Evolutionary conservation across 2,329 filamentous ascomycete genomes (phyloP).

Genomic region (Colletotrichum sidae): DNA sequence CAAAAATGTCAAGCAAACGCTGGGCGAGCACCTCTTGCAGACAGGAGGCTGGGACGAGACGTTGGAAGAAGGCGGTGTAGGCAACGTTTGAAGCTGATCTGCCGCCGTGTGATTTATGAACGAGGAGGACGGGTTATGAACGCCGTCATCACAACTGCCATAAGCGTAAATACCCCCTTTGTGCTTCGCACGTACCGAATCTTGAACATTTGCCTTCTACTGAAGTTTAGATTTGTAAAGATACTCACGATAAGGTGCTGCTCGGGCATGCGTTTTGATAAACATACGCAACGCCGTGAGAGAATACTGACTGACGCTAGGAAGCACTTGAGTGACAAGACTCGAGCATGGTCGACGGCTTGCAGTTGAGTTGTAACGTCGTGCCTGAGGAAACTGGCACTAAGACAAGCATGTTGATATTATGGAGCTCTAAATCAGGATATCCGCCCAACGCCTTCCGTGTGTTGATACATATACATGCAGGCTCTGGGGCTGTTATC

Average conservation of each 20-base stretch:
- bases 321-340: too few relatives aligned
- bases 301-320: too few relatives aligned
- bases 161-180: slow-evolving; percentile 39
- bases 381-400: too few relatives aligned
- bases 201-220: slow-evolving; percentile 21
- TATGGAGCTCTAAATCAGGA: not conserved
- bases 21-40: slow-evolving; percentile 78
- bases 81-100: slow-evolving; percentile 51
- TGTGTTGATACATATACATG: slow-evolving; percentile 23
- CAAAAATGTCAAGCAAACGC: slow-evolving; percentile 77
- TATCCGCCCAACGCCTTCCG: slow-evolving; percentile 23
- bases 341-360: too few relatives aligned
- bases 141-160: slow-evolving; percentile 9
- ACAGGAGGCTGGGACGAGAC: slow-evolving; percentile 91
- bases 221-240: too few relatives aligned
- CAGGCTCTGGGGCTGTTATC: not conserved
- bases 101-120: not conserved
- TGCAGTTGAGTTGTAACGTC: too few relatives aligned
- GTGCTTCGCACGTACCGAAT: slow-evolving; percentile 30
- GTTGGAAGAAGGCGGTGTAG: slow-evolving; percentile 69
- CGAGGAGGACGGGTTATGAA: slow-evolving; percentile 13
- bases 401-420: too few relatives aligned
- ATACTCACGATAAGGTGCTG: too few relatives aligned
- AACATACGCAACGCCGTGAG: too few relatives aligned
- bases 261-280: too few relatives aligned